Evolutionary conservation across 768 basidiomycete species (phyloP), one percentile per base, ranked within the genome.

Genomic region (Tephrocybe rancida): DNA sequence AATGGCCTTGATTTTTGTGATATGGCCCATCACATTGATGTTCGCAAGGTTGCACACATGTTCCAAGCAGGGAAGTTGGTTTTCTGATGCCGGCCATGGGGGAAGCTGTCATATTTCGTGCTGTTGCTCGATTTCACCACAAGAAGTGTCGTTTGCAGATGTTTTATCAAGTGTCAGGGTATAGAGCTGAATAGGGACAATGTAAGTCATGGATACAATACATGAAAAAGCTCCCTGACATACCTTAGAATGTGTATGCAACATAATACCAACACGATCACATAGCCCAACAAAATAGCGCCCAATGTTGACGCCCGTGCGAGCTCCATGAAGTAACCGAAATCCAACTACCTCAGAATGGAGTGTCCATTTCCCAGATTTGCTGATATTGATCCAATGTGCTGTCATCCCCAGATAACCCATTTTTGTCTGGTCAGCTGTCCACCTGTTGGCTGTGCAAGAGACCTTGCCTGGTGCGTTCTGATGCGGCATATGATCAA

Each of bases 11-110:
- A 63, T 64, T 41, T 64, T 60, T 0, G 67, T 71, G 18, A 72
- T 61, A 16, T 56, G 35, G 0, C 22, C 22, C 69, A 72, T 72
- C 18, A 68, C 51, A 38, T 56, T 67, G 14, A 63, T 50, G 19
- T 57, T 61, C 0, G 34, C 58, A 1, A 72, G 58, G 30, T 71
- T 68, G 6, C 67, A 37, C 16, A 70, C 63, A 51, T 71, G 70
- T 7, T 51, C 67, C 2, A 71, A 53, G 51, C 69, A 71, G 6
- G 29, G 13, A 13, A 30, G 29, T 30, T n/a, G n/a, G 29, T n/a
- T n/a, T n/a, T n/a, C n/a, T n/a, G n/a, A n/a, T n/a, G n/a, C n/a
- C n/a, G n/a, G n/a, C n/a, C n/a, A n/a, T n/a, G n/a, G n/a, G n/a
- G n/a, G n/a, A n/a, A n/a, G n/a, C n/a, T n/a, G n/a, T n/a, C n/a